Evolutionary conservation across 768 basidiomycete species (phyloP).

Genomic region (Leccinum imitatum): DNA sequence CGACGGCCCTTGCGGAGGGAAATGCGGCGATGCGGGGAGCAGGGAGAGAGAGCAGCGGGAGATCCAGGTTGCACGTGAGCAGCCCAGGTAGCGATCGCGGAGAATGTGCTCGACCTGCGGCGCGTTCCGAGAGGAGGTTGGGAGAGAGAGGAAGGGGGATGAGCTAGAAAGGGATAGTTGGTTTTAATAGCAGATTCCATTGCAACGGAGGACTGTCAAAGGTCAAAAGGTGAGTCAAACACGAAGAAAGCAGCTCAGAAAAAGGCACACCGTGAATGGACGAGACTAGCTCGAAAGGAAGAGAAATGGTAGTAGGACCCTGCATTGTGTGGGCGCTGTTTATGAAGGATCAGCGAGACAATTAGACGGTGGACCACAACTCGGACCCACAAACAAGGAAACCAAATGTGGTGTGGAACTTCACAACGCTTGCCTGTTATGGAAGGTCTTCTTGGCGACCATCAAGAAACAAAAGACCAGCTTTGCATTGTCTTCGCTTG

Average conservation of each 20-base stretch:
- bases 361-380: slow-evolving; percentile 9
- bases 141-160: slow-evolving; percentile 39
- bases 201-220: slow-evolving; percentile 9
- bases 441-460: not conserved
- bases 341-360: slow-evolving; percentile 21
- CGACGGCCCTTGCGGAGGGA: slow-evolving; percentile 32
- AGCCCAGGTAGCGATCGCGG: slow-evolving; percentile 61
- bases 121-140: slow-evolving; percentile 12
- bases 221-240: slow-evolving; percentile 6
- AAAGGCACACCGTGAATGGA: not conserved
- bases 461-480: not conserved
- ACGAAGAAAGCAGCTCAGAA: slow-evolving; percentile 2
- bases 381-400: slow-evolving; percentile 23
- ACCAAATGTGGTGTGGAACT: slow-evolving; percentile 6
- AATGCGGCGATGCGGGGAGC: slow-evolving; percentile 38
- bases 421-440: slow-evolving; percentile 29
- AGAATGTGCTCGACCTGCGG: slow-evolving; percentile 45
- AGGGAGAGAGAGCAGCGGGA: slow-evolving; percentile 45
- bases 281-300: not conserved
- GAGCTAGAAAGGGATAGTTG: slow-evolving; percentile 44
- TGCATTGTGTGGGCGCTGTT: slow-evolving; percentile 4
- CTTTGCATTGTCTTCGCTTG: not conserved
- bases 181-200: slow-evolving; percentile 20
- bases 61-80: slow-evolving; percentile 68
- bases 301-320: not conserved